phyloP scores from a whole-genome alignment of 805 yeast genomes.

The Limtongozyma cylindracea region DNA sequence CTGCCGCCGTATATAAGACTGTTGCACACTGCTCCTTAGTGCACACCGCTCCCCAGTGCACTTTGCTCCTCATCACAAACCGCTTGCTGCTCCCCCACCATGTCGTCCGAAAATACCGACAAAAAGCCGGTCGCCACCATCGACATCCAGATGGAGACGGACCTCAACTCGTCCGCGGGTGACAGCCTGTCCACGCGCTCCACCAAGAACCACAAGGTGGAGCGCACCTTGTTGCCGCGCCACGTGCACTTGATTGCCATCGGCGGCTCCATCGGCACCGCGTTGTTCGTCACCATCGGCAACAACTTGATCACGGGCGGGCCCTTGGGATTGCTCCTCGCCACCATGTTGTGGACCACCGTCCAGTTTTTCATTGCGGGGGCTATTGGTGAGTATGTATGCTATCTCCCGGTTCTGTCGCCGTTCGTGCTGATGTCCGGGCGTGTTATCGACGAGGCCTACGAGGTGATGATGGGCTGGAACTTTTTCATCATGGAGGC shows the following conservation, averaged over 20 bases:
- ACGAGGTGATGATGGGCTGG: slow-evolving; percentile 59
- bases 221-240: slow-evolving; percentile 28
- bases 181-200: too few relatives aligned
- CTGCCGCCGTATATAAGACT: too few relatives aligned
- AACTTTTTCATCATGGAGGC: slow-evolving; percentile 59
- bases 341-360: slow-evolving; percentile 42
- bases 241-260: slow-evolving; percentile 63
- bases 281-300: slow-evolving; percentile 52
- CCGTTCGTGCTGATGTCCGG: slow-evolving; percentile 59
- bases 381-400: slow-evolving; percentile 57
- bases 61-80: too few relatives aligned
- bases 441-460: slow-evolving; percentile 49
- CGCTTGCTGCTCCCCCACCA: too few relatives aligned
- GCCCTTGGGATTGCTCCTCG: slow-evolving; percentile 39
- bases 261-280: slow-evolving; percentile 70
- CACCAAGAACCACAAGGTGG: too few relatives aligned
- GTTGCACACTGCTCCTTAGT: too few relatives aligned
- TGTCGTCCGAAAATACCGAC: too few relatives aligned
- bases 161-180: too few relatives aligned
- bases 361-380: slow-evolving; percentile 44
- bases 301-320: slow-evolving; percentile 45
- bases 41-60: too few relatives aligned
- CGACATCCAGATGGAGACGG: too few relatives aligned
- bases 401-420: slow-evolving; percentile 50
- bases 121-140: too few relatives aligned